Evolutionary conservation across 176 grass and related monocot species (phyloP), one percentile per base, ranked within the genome.

Genomic region (Aegilops umbellulata): DNA sequence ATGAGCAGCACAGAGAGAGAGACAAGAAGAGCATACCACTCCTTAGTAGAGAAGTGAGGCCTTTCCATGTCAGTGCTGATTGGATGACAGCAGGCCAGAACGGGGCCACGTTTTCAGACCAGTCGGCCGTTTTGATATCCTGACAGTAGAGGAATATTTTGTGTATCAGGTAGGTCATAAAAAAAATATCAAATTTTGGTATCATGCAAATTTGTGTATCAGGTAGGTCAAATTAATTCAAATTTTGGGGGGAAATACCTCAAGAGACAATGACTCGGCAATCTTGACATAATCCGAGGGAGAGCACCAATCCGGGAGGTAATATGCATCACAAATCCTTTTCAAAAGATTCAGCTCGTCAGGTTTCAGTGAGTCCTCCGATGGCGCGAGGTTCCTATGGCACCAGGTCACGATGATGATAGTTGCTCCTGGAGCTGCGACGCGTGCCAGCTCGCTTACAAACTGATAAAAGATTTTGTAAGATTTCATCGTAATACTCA

Each of bases 341-440:
- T 92, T 98, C 79, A 98, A 67, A 26, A 98, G 94, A 65, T 76
- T 95, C 74, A 90, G 46, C 72, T 98, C 97, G 72, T 98, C 93
- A 7, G 92, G 90, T 68, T 86, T 89, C 63, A 98, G 80, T 6
- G 90, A 92, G 31, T 79, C 83, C 84, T 95, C 97, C 12, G 88
- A 94, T 0, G 77, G 65, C 22, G 64, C 82, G 3, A 98, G 94
- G 85, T 98, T 81, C 86, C 93, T 86, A 86, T 98, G 97, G 80
- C 97, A 98, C 97, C 97, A 95, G 57, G 97, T 95, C 64, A 98
- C 97, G 13, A 98, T 95, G 77, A 95, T 95, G 22, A 98, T 92
- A 3, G 90, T 95, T 10, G 75, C 93, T 76, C 96, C 93, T 39
- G 93, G 96, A 80, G 93, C 93, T 11, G 90, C 92, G 8, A 95